Base-by-base conservation (phyloP, 768 basidiomycete genomes). In the Naematelia aurantialba region DNA sequence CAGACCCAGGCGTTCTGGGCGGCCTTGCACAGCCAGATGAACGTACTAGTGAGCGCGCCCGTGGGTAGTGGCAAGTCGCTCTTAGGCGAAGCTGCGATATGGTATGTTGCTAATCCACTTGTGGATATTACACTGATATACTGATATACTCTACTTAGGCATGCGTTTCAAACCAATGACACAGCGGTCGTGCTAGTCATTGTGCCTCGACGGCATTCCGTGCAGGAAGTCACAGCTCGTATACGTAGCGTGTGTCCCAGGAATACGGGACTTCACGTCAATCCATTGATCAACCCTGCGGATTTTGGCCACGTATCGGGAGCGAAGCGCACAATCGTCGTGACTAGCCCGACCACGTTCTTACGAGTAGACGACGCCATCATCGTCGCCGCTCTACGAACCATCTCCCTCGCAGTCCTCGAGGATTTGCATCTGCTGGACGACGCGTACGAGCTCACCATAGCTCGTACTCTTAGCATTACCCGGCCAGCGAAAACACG, bases 1-100 rank as follows among this genome's bases (percentile, higher is more conserved):
- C 96, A 99, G 72, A 89, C 88, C 0, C 94, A 98, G 63, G 80
- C 83, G 5, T 89, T 89, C 74, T 98, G 94, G 90, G 84, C 85
- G 42, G 66, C 89, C 14, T 78, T 86, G 52, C 84, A 86, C 68
- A 87, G 89, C 2, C 79, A 81, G 42, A 74, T 79, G 30, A 89
- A 92, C 70, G 76, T 85, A 2, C 77, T 97, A 27, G 65, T 96
- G 11, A 88, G 86, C 66, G 88, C 86, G 0, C 92, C 94, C 1
- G 82, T 85, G 3, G 85, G 87, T 13, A 84, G 85, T 58, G 93
- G 93, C 0, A 96, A 94, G 74, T 86, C 89, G 1, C 80, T 83
- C 22, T 69, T 94, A 61, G 87, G 82, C 2, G 84, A 88, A 60
- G 76, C 88, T 45, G 79, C 86, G 1, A 80, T 85, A 39, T 90